phyloP scores from a whole-genome alignment of 2,329 filamentous ascomycete species.

The Fusarium dimerum region DNA sequence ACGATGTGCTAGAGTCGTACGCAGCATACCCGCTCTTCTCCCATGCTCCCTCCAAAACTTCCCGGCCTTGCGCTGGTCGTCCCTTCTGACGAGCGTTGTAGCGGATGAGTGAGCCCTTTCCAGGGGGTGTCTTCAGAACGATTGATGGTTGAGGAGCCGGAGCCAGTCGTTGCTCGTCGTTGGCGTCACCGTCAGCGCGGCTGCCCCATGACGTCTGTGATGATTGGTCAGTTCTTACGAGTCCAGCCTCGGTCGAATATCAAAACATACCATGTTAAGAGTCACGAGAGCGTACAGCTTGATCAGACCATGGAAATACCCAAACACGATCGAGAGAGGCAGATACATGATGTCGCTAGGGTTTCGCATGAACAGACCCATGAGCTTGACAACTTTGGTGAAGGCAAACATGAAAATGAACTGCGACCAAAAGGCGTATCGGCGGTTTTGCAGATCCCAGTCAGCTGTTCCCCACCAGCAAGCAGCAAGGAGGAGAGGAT shows the following conservation, averaged over 20 bases:
- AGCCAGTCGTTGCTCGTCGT: constrained; percentile 71
- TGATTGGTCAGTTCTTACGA: constrained; percentile 12
- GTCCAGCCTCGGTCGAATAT: not conserved
- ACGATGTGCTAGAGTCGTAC: constrained; percentile 40
- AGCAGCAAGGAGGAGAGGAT: constrained; percentile 70
- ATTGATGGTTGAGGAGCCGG: constrained; percentile 44
- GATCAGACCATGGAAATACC: constrained; percentile 89
- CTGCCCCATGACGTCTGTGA: constrained; percentile 91
- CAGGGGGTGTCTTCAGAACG: constrained; percentile 46
- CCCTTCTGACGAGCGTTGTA: constrained; percentile 47
- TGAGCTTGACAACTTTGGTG: constrained; percentile 87
- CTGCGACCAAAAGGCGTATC: constrained; percentile 60
- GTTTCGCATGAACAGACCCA: constrained; percentile 83
- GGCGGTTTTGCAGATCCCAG: constrained; percentile 56
- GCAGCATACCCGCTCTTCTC: constrained; percentile 36
- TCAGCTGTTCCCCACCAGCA: constrained; percentile 68
- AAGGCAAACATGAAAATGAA: constrained; percentile 75
- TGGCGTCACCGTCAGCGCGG: constrained; percentile 84
- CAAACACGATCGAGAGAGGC: constrained; percentile 85
- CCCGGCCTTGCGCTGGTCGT: constrained; percentile 31
- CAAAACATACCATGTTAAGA: constrained; percentile 72
- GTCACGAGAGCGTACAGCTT: constrained; percentile 87
- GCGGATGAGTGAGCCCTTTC: constrained; percentile 45
- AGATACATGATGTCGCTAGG: constrained; percentile 79
- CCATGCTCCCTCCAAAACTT: constrained; percentile 25